Evolutionary conservation across 768 basidiomycete species (phyloP).

Genomic region (Lactarius vividus): DNA sequence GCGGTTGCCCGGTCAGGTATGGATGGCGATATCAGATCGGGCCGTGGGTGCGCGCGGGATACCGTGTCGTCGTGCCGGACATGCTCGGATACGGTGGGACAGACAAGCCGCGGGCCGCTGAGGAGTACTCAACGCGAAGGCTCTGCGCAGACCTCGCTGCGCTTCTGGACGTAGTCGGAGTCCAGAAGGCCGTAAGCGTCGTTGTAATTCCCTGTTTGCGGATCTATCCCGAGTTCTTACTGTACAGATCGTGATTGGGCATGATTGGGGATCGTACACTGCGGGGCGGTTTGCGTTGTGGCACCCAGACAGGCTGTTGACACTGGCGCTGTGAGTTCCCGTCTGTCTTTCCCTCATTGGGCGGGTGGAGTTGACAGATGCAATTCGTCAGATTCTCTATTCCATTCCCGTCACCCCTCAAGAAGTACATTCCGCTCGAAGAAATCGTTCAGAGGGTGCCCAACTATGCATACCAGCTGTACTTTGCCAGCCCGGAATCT

Average conservation of each 20-base stretch:
- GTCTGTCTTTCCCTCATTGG: constrained; percentile 6
- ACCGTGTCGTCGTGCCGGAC: constrained; percentile 46
- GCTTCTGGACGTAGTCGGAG: constrained; percentile 35
- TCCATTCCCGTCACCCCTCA: constrained; percentile 62
- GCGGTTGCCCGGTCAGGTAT: not conserved
- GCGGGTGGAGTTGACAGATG: not conserved
- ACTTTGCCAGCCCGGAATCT: constrained; percentile 54
- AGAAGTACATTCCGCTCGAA: constrained; percentile 47
- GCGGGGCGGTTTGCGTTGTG: constrained; percentile 69
- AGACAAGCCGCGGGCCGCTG: constrained; percentile 38
- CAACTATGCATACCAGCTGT: constrained; percentile 64
- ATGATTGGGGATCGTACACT: constrained; percentile 75
- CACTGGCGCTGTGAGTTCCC: constrained; percentile 51
- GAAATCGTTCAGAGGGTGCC: constrained; percentile 52
- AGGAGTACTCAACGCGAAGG: constrained; percentile 31
- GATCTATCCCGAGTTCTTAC: not conserved
- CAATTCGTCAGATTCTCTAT: constrained; percentile 51
- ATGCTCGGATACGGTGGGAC: constrained; percentile 48
- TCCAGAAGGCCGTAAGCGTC: constrained; percentile 32
- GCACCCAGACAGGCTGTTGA: constrained; percentile 61
- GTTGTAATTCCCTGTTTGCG: not conserved
- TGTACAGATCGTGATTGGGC: constrained; percentile 61
- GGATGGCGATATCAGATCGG: constrained; percentile 44
- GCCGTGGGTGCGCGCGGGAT: constrained; percentile 41
- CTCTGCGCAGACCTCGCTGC: constrained; percentile 36